A percentile compares a stretch with the other conserved stretches of the same genome.
Conservation (phyloP, 2,329 filamentous ascomycete species). For the Fusarium siculi region DNA sequence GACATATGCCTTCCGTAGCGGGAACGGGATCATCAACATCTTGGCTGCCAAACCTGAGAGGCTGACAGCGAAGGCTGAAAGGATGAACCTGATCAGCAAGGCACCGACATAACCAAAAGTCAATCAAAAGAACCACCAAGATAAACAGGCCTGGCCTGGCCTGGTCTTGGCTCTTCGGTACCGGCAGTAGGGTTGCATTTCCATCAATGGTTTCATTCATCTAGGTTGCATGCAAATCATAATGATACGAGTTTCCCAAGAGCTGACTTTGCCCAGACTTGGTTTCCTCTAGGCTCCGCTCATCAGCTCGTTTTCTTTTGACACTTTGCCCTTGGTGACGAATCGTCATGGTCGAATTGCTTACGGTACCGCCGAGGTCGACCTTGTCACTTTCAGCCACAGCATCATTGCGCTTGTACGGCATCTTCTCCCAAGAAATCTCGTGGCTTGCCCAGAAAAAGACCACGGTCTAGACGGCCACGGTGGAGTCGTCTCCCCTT, state of each 20-base stretch:
- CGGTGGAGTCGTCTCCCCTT: slow-evolving; percentile 26
- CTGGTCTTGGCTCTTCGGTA: not conserved
- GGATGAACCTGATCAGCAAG: slow-evolving; percentile 13
- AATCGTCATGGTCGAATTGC: slow-evolving; percentile 11
- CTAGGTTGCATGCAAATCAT: slow-evolving; percentile 25
- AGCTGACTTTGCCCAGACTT: not conserved
- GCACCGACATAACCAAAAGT: not conserved
- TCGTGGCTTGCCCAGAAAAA: slow-evolving; percentile 34
- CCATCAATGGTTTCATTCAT: slow-evolving; percentile 15
- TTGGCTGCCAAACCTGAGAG: not conserved
- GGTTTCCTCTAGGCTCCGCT: slow-evolving; percentile 9
- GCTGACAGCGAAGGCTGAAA: not conserved
- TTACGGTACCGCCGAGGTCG: slow-evolving; percentile 25
- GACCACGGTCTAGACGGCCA: slow-evolving; percentile 14
- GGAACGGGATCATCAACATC: slow-evolving; percentile 4
- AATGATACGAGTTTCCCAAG: slow-evolving; percentile 8
- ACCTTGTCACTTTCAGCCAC: slow-evolving; percentile 18
- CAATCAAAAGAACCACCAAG: not conserved
- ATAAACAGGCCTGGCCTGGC: not conserved
- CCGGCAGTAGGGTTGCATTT: slow-evolving; percentile 9
- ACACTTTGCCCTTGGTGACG: not conserved
- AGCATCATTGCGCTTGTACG: slow-evolving; percentile 23
- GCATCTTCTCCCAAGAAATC: slow-evolving; percentile 5
- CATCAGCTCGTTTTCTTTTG: slow-evolving; percentile 12
- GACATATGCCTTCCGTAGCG: slow-evolving; percentile 10